Evolutionary conservation across 805 yeast species (phyloP).

Genomic region (Wickerhamomyces chaumierensis): DNA sequence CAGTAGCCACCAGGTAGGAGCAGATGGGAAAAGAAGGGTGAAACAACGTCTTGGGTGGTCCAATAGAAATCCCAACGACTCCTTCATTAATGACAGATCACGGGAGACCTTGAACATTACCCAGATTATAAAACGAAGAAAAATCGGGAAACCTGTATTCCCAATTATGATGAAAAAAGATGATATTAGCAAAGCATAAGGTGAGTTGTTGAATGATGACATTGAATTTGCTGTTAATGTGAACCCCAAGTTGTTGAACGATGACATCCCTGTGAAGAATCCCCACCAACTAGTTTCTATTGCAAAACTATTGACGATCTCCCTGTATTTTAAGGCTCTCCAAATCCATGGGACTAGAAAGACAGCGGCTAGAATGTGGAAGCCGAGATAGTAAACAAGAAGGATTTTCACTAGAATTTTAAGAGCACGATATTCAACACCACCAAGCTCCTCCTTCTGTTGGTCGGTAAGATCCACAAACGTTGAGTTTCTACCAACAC

Average conservation of each 20-base stretch:
- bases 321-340: conserved; percentile 28
- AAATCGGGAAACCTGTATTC: conserved; percentile 87
- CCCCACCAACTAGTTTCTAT: conserved; percentile 89
- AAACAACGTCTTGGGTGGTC: conserved; percentile 98
- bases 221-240: conserved; percentile 78
- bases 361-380: conserved; percentile 45
- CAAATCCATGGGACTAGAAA: conserved; percentile 55
- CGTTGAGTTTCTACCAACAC: conserved; percentile 86
- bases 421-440: conserved; percentile 89
- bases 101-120: conserved; percentile 53
- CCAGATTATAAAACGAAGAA: conserved; percentile 79
- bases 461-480: conserved; percentile 71
- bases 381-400: conserved; percentile 60
- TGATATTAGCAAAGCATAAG: conserved; percentile 52
- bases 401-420: conserved; percentile 63
- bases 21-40: conserved; percentile 80
- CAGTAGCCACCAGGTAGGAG: conserved; percentile 93
- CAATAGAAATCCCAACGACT: conserved; percentile 73
- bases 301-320: conserved; percentile 40
- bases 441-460: conserved; percentile 92
- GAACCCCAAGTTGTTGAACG: conserved; percentile 79
- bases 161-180: conserved; percentile 78
- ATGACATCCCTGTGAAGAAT: conserved; percentile 66
- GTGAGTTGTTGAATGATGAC: conserved; percentile 49
- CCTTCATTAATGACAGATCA: conserved; percentile 51